Evolutionary conservation across 345 rosid species (phyloP).

Genomic region (Linum tenue): DNA sequence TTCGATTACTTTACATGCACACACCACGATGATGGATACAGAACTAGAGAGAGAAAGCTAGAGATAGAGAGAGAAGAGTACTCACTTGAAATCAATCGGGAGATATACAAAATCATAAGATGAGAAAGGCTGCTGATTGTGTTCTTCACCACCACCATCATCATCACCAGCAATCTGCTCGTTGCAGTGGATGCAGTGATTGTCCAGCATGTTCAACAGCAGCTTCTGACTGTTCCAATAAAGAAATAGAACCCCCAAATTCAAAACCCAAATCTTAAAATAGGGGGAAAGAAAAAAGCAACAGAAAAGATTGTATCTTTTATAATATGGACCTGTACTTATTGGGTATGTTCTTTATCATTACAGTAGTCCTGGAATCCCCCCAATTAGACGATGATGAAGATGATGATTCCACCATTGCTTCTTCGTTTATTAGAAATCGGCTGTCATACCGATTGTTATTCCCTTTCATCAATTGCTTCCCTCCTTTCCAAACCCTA

Average conservation of each 20-base stretch:
- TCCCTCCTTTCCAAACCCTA: constrained; percentile 41
- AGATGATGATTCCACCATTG: constrained; percentile 30
- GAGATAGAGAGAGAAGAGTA: background rate
- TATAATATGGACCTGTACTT: constrained; percentile 54
- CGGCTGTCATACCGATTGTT: constrained; percentile 25
- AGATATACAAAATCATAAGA: constrained; percentile 90
- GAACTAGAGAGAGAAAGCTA: background rate
- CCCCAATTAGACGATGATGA: constrained; percentile 17
- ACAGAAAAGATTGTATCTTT: background rate
- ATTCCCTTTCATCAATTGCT: constrained; percentile 20
- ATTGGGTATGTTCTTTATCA: constrained; percentile 98
- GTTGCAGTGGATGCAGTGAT: constrained; percentile 85
- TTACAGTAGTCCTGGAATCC: constrained; percentile 77
- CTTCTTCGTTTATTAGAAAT: constrained; percentile 49
- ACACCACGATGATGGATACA: background rate
- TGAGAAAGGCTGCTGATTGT: constrained; percentile 38
- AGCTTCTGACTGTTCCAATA: background rate
- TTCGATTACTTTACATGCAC: background rate
- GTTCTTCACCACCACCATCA: constrained; percentile 12
- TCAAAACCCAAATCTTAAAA: constrained; percentile 3
- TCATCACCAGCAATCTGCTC: constrained; percentile 39
- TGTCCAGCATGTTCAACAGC: constrained; percentile 72
- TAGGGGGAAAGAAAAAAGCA: background rate
- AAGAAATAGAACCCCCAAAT: constrained; percentile 41
- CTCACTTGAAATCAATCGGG: constrained; percentile 88